A percentile compares a stretch with the other conserved stretches of the same genome.
Conservation (phyloP, 441 rosid genomes). For the Erodium trifolium region DNA sequence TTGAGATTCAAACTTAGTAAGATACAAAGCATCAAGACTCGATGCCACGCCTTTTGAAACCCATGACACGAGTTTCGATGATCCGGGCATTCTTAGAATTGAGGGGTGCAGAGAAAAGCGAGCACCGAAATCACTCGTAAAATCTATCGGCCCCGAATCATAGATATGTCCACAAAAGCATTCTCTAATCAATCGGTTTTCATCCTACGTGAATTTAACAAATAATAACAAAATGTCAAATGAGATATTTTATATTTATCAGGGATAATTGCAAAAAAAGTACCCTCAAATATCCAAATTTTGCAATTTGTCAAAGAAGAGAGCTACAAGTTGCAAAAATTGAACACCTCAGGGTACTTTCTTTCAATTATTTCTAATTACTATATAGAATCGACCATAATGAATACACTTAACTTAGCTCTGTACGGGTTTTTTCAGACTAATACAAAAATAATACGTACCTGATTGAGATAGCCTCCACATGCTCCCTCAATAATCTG, state of each 20-base stretch:
- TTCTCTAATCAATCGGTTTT: slow-evolving; percentile 48
- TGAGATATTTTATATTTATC: neutral
- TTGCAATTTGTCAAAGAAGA: no score
- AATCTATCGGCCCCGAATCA: slow-evolving; percentile 83
- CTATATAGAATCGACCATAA: no score
- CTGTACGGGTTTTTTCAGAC: neutral
- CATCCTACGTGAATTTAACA: slow-evolving; percentile 40
- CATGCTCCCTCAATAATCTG: slow-evolving; percentile 65
- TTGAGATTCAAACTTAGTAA: slow-evolving; percentile 77
- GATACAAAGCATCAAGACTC: slow-evolving; percentile 67
- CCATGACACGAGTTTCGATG: slow-evolving; percentile 67
- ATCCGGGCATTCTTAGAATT: slow-evolving; percentile 56
- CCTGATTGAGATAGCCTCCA: slow-evolving; percentile 54
- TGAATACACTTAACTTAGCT: no score
- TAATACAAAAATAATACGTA: slow-evolving; percentile 22
- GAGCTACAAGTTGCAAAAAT: no score
- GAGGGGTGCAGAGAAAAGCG: slow-evolving; percentile 60
- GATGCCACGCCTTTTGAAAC: slow-evolving; percentile 65
- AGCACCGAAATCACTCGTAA: slow-evolving; percentile 66
- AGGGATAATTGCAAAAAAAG: neutral
- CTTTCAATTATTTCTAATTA: no score
- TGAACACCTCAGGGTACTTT: no score
- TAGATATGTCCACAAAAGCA: slow-evolving; percentile 80
- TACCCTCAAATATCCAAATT: neutral
- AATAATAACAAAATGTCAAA: slow-evolving; percentile 11